A percentile compares a stretch with the other conserved stretches of the same genome.
These are phyloP conservation scores for Prunus dulcis DNA, from an alignment of 306 rosid species.

Conservation along the genomic window DNA sequence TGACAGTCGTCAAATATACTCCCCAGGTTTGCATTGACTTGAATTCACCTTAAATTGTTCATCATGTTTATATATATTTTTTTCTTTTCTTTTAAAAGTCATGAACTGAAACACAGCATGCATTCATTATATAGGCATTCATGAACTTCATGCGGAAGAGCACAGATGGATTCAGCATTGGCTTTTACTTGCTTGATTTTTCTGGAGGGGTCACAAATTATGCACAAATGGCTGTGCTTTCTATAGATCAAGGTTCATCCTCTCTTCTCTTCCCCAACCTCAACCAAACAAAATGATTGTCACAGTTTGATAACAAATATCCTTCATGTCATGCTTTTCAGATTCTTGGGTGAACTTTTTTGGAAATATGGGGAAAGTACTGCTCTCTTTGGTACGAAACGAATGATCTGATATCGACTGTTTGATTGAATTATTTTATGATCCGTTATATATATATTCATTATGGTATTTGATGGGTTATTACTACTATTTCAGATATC, in stretches of 20 bases:
- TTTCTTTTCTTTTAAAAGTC: too few relatives aligned
- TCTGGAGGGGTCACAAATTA: conserved; percentile 65
- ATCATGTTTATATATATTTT: not conserved
- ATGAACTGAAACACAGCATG: not conserved
- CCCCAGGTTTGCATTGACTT: conserved; percentile 60
- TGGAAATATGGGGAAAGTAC: conserved; percentile 72
- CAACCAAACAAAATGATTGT: not conserved
- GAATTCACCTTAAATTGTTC: not conserved
- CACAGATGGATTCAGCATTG: conserved; percentile 87
- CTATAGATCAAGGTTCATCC: conserved; percentile 74
- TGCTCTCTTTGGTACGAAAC: conserved; percentile 68
- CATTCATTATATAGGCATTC: conserved; percentile 41
- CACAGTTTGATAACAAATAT: not conserved
- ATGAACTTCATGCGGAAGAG: conserved; percentile 79
- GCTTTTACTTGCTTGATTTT: conserved; percentile 61
- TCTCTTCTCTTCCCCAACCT: not conserved
- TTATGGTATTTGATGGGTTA: not conserved
- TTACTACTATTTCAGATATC: conserved; percentile 50
- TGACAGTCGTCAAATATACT: conserved; percentile 78
- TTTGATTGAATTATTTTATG: not conserved
- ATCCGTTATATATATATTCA: not conserved
- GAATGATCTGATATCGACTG: conserved; percentile 14
- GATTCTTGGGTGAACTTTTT: conserved; percentile 87
- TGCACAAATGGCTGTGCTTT: conserved; percentile 70
- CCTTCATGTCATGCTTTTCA: conserved; percentile 22